Evolutionary conservation across 441 rosid genomes (phyloP), one percentile per base, ranked within the genome.

Genomic region (Daphne laureola): DNA sequence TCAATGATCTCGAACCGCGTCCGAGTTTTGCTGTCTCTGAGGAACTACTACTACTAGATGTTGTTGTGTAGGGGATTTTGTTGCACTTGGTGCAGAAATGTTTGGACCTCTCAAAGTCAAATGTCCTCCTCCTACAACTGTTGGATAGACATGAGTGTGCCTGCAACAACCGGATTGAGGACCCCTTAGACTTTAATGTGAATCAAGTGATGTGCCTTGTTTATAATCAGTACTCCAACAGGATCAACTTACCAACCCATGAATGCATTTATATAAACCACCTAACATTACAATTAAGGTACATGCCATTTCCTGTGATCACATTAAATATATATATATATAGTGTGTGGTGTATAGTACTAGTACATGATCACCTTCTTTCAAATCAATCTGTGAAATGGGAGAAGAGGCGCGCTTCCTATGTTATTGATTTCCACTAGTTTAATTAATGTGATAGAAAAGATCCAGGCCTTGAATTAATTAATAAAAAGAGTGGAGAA

Each of bases 131-230:
- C 67, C 62, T 81, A 14, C 54, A 63, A 50, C 48, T 62, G 49
- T 89, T 84, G 0, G 87, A 73, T 3, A 86, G 84, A 68, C 86
- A 78, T 12, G 79, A 48, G 67, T 83, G 83, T 8, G 90, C 98
- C 98, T 92, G 79, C 69, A 62, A 58, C 18, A 8, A 11, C 50
- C 26, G 9, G 38, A 31, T 21, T 7, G 38, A 31, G 38, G 38
- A 9, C 38, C 38, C 38, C 11, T 31, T 31, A 31, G 9, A 31
- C n/a, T n/a, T 31, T 31, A 31, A 31, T 7, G 38, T 7, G 38
- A 31, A 7, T 31, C 11, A 9, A 31, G 38, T 31, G 2, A 7
- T 31, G 9, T 31, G 38, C 7, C 2, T 31, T 31, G 1, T 31
- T 5, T 31, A 31, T 21, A 4, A 21, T 21, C 25, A n/a, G n/a